Evolutionary conservation across 352 stramenopile genomes (phyloP).

Genomic region (Blastocystis sp.): DNA sequence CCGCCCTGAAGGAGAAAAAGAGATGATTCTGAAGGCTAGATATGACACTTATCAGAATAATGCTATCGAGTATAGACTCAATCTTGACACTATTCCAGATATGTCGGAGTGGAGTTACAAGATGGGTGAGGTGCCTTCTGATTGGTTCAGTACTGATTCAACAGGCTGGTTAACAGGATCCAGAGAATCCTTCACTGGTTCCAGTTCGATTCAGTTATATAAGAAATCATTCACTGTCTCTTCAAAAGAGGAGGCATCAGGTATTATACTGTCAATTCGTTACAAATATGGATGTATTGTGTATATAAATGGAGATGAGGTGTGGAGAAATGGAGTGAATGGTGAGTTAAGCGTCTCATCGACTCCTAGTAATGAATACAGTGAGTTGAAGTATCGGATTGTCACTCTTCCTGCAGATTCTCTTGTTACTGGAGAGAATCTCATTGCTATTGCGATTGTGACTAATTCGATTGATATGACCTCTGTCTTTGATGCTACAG

Average conservation of each 20-base stretch:
- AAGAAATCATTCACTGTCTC: background rate
- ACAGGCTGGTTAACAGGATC: background rate
- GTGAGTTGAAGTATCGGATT: background rate
- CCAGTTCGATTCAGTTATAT: conserved; percentile 12
- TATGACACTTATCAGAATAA: background rate
- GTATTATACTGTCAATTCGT: background rate
- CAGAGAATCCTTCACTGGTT: too few relatives aligned
- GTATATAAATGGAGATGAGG: background rate
- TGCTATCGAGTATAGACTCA: too few relatives aligned
- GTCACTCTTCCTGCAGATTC: background rate
- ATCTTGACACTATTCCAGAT: too few relatives aligned
- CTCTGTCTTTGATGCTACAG: background rate
- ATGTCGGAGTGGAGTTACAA: background rate
- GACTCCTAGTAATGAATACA: background rate
- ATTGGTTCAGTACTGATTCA: background rate
- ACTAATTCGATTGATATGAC: background rate
- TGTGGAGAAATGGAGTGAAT: background rate
- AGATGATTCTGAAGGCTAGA: background rate
- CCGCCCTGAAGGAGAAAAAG: background rate
- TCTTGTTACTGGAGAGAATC: background rate
- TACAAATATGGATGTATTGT: conserved; percentile 11
- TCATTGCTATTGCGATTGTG: background rate
- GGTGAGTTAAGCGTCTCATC: background rate
- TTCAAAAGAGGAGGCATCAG: background rate
- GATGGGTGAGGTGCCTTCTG: background rate